Evolutionary conservation across 257 asterid genomes (phyloP).

Genomic region (Galeopsis tetrahit): DNA sequence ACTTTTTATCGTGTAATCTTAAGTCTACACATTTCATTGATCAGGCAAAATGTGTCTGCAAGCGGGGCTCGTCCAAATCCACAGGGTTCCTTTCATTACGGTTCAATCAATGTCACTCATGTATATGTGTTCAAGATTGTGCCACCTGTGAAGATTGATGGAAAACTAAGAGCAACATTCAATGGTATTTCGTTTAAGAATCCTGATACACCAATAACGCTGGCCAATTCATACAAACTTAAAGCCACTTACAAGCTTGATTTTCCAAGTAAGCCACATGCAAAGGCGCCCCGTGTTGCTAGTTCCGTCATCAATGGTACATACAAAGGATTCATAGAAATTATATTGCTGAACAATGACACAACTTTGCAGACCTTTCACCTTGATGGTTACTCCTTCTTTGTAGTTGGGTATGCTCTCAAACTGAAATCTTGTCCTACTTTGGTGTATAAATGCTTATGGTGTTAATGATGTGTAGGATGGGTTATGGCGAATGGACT

Average conservation of each 20-base stretch:
- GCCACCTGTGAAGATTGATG: constrained; percentile 3
- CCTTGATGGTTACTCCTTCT: constrained; percentile 84
- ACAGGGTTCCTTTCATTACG: constrained; percentile 19
- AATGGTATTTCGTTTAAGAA: constrained; percentile 74
- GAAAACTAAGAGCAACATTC: constrained; percentile 56
- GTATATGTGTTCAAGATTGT: not conserved
- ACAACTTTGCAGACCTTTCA: constrained; percentile 74
- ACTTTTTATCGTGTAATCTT: not conserved
- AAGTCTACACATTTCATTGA: not conserved
- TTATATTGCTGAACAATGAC: constrained; percentile 77
- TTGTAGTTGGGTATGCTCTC: constrained; percentile 71
- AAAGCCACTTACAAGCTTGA: constrained; percentile 78
- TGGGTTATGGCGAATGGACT: constrained; percentile 81
- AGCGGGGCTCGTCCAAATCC: constrained; percentile 17
- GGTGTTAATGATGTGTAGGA: constrained; percentile 44
- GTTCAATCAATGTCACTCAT: constrained; percentile 6
- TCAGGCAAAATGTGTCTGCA: constrained; percentile 7
- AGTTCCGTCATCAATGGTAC: constrained; percentile 68
- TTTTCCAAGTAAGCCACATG: constrained; percentile 66
- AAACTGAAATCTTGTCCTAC: constrained; percentile 6
- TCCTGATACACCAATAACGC: constrained; percentile 72
- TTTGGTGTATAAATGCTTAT: not conserved
- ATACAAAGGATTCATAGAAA: constrained; percentile 79
- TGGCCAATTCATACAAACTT: constrained; percentile 65
- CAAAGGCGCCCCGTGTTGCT: constrained; percentile 57